Evolutionary conservation across 306 rosid species (phyloP), one percentile per base, ranked within the genome.

Genomic region (Argentina anserina): DNA sequence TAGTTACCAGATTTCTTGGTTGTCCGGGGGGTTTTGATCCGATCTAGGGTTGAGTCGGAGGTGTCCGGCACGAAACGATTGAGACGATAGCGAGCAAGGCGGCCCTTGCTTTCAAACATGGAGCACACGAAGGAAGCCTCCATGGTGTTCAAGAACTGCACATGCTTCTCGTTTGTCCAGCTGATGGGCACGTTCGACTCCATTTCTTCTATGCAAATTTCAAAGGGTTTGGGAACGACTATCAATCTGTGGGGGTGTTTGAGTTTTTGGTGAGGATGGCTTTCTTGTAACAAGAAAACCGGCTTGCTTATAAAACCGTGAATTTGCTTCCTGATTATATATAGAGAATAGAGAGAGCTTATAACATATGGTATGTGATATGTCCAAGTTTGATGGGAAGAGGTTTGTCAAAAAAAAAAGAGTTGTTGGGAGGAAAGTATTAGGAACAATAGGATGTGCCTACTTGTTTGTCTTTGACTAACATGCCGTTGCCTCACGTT

Each of bases 81-180:
- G 59, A 90, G 91, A 65, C 80, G n/a, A n/a, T n/a, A n/a, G n/a
- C n/a, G 88, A 55, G 37, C 85, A 73, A 20, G 40, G 9, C 52
- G 49, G 5, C 70, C 1, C 43, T 75, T 80, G 33, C 65, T 82
- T 23, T 75, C 47, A 7, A 89, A 37, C 93, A 93, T 90, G 77
- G 90, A 36, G 39, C 86, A 89, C 34, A 93, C 94, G 58, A 93
- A 93, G n/a, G 96, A 86, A 12, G 93, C 85, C 81, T 93, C 98
- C 76, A 93, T 85, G 75, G 77, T 72, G 81, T 84, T 90, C 36
- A 93, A 82, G 82, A 78, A 93, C 42, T 52, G 78, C 45, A 84
- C 3, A 78, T 93, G 98, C 81, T 89, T 90, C 86, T 93, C 92
- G 39, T 93, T 67, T 2, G 98, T 93, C 98, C 98, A 90, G 47